Evolutionary conservation across 2,329 filamentous ascomycete genomes (phyloP), one percentile per base, ranked within the genome.

Genomic region (Hymenoscyphus occultus): DNA sequence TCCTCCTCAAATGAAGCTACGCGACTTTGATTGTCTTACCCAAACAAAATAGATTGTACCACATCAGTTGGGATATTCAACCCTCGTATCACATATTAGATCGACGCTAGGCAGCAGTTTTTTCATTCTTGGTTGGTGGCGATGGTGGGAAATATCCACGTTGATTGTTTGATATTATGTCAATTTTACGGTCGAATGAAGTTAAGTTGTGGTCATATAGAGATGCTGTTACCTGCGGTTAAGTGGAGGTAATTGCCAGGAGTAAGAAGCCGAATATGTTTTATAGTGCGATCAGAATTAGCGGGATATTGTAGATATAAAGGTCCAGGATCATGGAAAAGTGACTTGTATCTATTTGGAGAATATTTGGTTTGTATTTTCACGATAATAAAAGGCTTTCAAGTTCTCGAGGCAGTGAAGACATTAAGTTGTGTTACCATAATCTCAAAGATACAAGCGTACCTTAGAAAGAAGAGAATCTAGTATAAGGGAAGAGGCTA

Each of bases 11-110:
- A 60, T 48, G 45, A 60, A 45, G 10, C 31, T 48, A 45, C 19
- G 39, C 39, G 39, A 48, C 14, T 48, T 60, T 48, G 39, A 60
- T 60, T 48, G 39, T 35, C 19, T 54, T 40, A 28, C 39, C 19
- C 28, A 60, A 60, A 40, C 39, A 19, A 48, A 22, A 45, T 60
- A 45, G 9, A 60, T 60, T 60, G 40, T 60, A 32, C 40, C 59
- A n/a, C 39, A 45, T 39, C 40, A 31, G 16, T 60, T 42, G 19
- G 39, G 39, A 32, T 22, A n/a, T 32, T 60, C 19, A 42, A 16
- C 7, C 14, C 59, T 60, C 59, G 59, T 60, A 60, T 60, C 19
- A 42, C 16, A 60, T n/a, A 60, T 31, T 60, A 60, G 59, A 60
- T 60, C 59, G 39, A 48, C 59, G 40, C 40, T 31, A 60, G 59